Evolutionary conservation across 2,329 filamentous ascomycete species (phyloP), one percentile per base, ranked within the genome.

Genomic region (Fusarium sulawesiense): DNA sequence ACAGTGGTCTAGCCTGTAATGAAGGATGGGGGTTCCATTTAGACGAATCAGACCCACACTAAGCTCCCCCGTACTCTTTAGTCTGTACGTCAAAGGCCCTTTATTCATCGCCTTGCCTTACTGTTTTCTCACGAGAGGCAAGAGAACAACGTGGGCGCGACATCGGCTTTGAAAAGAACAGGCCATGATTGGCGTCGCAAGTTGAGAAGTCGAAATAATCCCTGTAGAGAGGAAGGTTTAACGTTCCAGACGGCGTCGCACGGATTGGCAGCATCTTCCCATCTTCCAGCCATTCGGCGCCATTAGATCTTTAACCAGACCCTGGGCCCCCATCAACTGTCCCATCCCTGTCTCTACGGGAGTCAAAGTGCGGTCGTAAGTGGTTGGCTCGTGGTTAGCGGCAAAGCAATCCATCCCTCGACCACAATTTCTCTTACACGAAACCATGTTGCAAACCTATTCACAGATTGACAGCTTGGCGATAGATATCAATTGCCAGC

Each of bases 371-470:
- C 49, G 58, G 56, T 66, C 64, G 72, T 71, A 66, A 66, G 70
- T 75, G 72, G 75, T 72, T 75, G 73, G 69, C 58, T 59, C 55
- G 34, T 60, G 41, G 41, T 30, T 57, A 50, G 73, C 62, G 67
- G 73, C 60, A 60, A 70, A 75, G 58, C 61, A 66, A 40, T 66
- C 30, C 47, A 65, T 64, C 66, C 50, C 64, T 66, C 27, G 56
- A 57, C 58, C 57, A 64, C 70, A 51, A 75, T 78, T 80, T 79
- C 78, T 79, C 76, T 80, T 79, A 78, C 77, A 78, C 76, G 72
- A 79, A 66, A 76, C 66, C 69, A 74, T 75, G 75, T 78, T 77
- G 77, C 77, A 78, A 78, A 76, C 73, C 73, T 47, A 68, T 73
- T 73, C 67, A 66, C 56, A 71, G 67, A 70, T 61, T 60, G 57